Percentiles rank a stretch among this genome's conserved stretches.
Evolutionary conservation across 495 filamentous ascomycete species (phyloP).

Genomic region (Echria macrotheca): DNA sequence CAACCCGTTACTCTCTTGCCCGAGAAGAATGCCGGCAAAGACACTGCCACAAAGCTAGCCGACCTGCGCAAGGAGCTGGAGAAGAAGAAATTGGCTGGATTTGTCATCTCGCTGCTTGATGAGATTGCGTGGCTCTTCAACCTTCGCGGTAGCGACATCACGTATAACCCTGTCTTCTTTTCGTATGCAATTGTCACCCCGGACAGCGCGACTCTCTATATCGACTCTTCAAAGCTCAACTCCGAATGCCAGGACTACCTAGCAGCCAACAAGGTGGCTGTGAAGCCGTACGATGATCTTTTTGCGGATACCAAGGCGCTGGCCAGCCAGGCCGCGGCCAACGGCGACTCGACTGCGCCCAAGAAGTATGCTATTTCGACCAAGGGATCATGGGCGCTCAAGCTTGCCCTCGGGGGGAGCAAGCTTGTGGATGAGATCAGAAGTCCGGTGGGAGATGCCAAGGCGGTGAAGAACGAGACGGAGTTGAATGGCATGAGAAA

Average conservation of each 20-base stretch:
- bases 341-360: conserved; percentile 25
- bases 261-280: conserved; percentile 56
- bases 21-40: conserved; percentile 74
- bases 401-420: conserved; percentile 81
- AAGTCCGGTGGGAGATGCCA: conserved; percentile 87
- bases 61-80: conserved; percentile 88
- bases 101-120: conserved; percentile 92
- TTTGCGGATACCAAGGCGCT: conserved; percentile 70
- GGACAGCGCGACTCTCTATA: conserved; percentile 74
- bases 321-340: conserved; percentile 36
- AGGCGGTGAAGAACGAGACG: conserved; percentile 92
- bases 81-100: conserved; percentile 81
- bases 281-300: conserved; percentile 82
- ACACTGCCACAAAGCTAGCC: conserved; percentile 74
- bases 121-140: conserved; percentile 99
- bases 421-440: conserved; percentile 79
- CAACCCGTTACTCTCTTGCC: conserved; percentile 68
- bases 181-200: conserved; percentile 90
- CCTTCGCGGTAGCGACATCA: conserved; percentile 90
- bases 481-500: conserved; percentile 90
- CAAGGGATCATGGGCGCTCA: conserved; percentile 90
- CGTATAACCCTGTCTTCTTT: conserved; percentile 98
- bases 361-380: conserved; percentile 85
- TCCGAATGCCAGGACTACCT: conserved; percentile 67
- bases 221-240: conserved; percentile 72